Percentiles rank a stretch among this genome's conserved stretches.
Evolutionary conservation across 2,329 filamentous ascomycete species (phyloP).

Genomic region (Didymella glomerata): DNA sequence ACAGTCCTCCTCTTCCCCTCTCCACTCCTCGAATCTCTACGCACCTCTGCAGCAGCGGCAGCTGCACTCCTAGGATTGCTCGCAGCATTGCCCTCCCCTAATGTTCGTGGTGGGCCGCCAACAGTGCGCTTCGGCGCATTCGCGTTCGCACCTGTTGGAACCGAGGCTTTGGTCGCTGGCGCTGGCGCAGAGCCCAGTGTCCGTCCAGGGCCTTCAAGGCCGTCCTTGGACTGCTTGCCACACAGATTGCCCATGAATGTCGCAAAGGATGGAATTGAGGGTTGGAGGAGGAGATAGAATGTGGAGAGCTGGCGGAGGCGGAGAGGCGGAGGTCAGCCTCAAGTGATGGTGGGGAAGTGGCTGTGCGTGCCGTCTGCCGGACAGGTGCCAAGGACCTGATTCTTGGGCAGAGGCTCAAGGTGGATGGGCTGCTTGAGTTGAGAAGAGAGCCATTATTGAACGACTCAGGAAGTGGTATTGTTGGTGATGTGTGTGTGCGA

Average conservation of each 20-base stretch:
- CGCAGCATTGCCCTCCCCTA: conserved; percentile 62
- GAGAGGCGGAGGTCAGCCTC: conserved; percentile 35
- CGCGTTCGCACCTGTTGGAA: conserved; percentile 37
- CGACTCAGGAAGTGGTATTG: background rate
- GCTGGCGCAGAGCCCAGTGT: conserved; percentile 68
- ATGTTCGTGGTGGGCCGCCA: conserved; percentile 62
- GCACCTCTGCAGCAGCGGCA: conserved; percentile 84
- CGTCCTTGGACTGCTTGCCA: conserved; percentile 68
- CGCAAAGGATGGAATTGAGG: background rate
- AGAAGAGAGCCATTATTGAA: background rate
- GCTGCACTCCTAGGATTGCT: conserved; percentile 75
- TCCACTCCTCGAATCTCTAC: conserved; percentile 42
- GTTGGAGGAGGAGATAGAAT: background rate
- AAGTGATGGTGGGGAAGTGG: conserved; percentile 24
- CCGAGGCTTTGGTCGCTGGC: conserved; percentile 54
- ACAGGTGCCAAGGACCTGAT: conserved; percentile 34
- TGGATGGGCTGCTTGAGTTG: background rate
- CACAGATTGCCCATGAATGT: conserved; percentile 83
- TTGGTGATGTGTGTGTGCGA: conserved; percentile 4
- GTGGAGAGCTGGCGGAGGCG: conserved; percentile 22
- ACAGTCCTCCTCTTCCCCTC: conserved; percentile 5
- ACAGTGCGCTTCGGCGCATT: conserved; percentile 55
- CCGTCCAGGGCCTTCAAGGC: conserved; percentile 77
- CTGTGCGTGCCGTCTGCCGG: conserved; percentile 22
- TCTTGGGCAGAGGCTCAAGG: conserved; percentile 17